phyloP scores from a whole-genome alignment of 2,329 filamentous ascomycete species.

The Ascochyta fabae region DNA sequence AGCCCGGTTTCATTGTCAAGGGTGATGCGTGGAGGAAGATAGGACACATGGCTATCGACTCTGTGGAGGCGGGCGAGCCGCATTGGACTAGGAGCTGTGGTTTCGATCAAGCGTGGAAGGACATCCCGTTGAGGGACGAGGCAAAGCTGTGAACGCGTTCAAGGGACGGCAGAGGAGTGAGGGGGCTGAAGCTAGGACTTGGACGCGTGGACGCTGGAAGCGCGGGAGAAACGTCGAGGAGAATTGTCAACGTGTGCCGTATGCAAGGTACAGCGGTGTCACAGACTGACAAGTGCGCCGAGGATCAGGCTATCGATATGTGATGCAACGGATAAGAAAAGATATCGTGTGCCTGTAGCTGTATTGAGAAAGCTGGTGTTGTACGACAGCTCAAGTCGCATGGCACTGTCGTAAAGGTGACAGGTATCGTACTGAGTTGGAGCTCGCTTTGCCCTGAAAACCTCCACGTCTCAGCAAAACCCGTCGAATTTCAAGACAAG shows the following conservation, averaged over 20 bases:
- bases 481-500: no score
- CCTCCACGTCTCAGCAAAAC: no score
- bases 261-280: conserved; percentile 7
- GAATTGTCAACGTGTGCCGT: neutral
- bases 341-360: neutral
- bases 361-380: neutral
- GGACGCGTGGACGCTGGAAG: conserved; percentile 14
- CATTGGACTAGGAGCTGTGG: conserved; percentile 69
- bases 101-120: conserved; percentile 70
- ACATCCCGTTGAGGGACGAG: conserved; percentile 40
- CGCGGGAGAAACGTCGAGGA: conserved; percentile 9
- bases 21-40: conserved; percentile 66
- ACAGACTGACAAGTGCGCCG: neutral
- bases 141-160: conserved; percentile 29
- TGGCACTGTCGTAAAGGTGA: neutral
- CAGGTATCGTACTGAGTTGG: neutral
- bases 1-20: conserved; percentile 57
- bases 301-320: conserved; percentile 7
- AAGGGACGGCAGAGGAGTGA: neutral
- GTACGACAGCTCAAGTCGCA: conserved; percentile 1
- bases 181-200: neutral
- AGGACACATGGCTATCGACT: conserved; percentile 67
- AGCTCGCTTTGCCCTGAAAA: neutral
- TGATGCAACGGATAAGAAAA: conserved; percentile 2
- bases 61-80: conserved; percentile 60